Evolutionary conservation across 106 monocot species (phyloP), one percentile per base, ranked within the genome.

Genomic region (Allium sativum): DNA sequence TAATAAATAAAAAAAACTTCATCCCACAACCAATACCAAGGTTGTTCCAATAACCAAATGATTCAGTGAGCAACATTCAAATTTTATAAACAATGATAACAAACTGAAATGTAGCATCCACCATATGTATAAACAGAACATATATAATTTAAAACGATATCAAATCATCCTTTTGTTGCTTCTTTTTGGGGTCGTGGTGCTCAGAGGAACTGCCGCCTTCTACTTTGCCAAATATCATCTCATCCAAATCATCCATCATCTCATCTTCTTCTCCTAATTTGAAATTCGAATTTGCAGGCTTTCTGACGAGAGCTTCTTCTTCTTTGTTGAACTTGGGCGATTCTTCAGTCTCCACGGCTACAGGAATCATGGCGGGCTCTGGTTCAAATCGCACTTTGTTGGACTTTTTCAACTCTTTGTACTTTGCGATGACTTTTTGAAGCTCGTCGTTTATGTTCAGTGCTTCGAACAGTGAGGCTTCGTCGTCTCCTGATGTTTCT

Each of bases 171-270:
- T 72, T 72, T 62, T 76, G 72, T 18, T 72, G 65, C 45, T 64
- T 44, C 64, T 80, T 88, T 40, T 75, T 82, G 8, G 75, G 65
- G 43, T 77, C 75, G 20, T 69, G 79, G 21, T 71, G 71, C 7
- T 64, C 77, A 0, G 75, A 80, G 3, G 77, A 58, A 53, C 68
- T 65, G 0, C 74, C 85, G 21, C 73, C 75, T 44, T 71, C 73
- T 70, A 82, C 82, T 71, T 80, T 85, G 12, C 88, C 88, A 65
- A 93, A 89, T 52, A 93, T 85, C 82, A 85, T 89, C 70, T 93
- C 88, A 47, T 89, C 85, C 18, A 89, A 78, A 65, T 93, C 93
- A 56, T 85, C 58, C 68, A 93, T 70, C 52, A 89, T 78, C 52
- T 89, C 84, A 44, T 81, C 81, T 9, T 84, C 88, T 54, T 71